Conservation (phyloP, 345 rosid species). For the Linum lewisii region DNA sequence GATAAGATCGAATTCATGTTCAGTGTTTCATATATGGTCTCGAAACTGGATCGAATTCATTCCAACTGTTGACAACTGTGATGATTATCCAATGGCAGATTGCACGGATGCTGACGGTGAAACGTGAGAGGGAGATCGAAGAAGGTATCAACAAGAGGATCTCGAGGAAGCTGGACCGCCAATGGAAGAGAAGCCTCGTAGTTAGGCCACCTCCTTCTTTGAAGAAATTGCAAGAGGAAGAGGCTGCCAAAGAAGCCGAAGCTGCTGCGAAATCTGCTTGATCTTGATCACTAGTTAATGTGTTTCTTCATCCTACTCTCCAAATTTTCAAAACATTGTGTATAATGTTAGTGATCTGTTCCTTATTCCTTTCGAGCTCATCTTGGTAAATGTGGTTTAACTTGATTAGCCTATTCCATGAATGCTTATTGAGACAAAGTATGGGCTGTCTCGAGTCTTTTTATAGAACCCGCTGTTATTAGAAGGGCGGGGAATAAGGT, state of each 20-base stretch:
- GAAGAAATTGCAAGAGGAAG: constrained; percentile 64
- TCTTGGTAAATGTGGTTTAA: neutral
- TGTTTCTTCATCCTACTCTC: neutral
- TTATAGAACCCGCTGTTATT: too few species aligned
- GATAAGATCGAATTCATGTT: neutral
- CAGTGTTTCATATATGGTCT: neutral
- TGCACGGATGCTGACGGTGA: constrained; percentile 76
- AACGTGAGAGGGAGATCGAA: constrained; percentile 79
- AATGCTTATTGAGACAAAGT: neutral
- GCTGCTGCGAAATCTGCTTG: constrained; percentile 62
- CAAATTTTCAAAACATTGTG: neutral
- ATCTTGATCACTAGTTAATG: constrained; percentile 5
- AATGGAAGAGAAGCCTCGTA: constrained; percentile 87
- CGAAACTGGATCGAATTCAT: neutral
- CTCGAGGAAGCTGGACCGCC: constrained; percentile 80
- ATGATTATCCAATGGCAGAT: constrained; percentile 28
- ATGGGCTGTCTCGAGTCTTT: too few species aligned
- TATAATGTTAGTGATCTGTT: neutral
- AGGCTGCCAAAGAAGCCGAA: constrained; percentile 73
- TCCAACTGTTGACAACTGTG: neutral
- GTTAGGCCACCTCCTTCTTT: constrained; percentile 80
- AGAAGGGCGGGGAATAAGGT: too few species aligned
- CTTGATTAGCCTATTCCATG: neutral
- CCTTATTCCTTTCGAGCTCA: neutral
- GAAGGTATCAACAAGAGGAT: constrained; percentile 79